Conservation (phyloP, 108 stramenopile genomes). For the Craspedostauros australis region DNA sequence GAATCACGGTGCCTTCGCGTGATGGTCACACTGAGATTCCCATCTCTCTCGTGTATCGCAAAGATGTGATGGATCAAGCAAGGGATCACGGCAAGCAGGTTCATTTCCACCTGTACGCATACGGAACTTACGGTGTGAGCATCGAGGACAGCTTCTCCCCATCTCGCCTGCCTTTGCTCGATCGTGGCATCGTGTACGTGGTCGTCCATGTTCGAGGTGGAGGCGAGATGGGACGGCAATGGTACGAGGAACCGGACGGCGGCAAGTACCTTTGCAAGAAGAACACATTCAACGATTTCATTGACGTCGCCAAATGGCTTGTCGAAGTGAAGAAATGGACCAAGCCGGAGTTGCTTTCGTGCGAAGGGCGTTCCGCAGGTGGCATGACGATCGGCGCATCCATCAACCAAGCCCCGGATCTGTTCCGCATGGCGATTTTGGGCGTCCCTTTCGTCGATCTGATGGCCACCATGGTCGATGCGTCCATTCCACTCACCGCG, state of each 20-base stretch:
- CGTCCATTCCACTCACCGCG: slow-evolving; percentile 80
- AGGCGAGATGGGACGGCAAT: slow-evolving; percentile 93
- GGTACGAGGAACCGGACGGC: slow-evolving; percentile 89
- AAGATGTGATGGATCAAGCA: slow-evolving; percentile 49
- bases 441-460: slow-evolving; percentile 97
- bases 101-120: slow-evolving; percentile 87
- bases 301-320: slow-evolving; percentile 70
- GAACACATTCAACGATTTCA: slow-evolving; percentile 95
- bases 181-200: slow-evolving; percentile 84
- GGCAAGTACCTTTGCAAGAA: slow-evolving; percentile 91
- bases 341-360: slow-evolving; percentile 38
- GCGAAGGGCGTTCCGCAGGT: slow-evolving; percentile 73
- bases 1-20: slow-evolving; percentile 56
- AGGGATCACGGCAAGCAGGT: slow-evolving; percentile 13
- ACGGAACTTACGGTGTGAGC: slow-evolving; percentile 91
- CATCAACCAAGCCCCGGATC: slow-evolving; percentile 78
- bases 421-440: slow-evolving; percentile 83
- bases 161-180: slow-evolving; percentile 74
- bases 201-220: slow-evolving; percentile 96
- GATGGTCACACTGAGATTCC: slow-evolving; percentile 83
- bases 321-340: slow-evolving; percentile 32
- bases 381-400: slow-evolving; percentile 62
- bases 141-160: slow-evolving; percentile 84
- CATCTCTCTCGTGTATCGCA: slow-evolving; percentile 75
- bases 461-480: slow-evolving; percentile 68